Evolutionary conservation across 139 green algal species (phyloP), one percentile per base, ranked within the genome.

Genomic region (Asterochloris erici): DNA sequence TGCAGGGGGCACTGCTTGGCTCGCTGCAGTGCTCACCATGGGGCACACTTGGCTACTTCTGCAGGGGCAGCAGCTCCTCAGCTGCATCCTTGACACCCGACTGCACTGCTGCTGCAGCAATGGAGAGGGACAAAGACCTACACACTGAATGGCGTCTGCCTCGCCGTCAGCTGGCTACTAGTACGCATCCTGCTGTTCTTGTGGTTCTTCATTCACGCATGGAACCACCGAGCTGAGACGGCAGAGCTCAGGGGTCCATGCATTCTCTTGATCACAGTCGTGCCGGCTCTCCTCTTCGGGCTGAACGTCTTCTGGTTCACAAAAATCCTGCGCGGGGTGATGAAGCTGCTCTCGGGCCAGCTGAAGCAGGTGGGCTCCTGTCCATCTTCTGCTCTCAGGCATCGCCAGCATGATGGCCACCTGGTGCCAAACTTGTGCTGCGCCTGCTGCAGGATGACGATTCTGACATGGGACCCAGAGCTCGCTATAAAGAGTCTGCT

Each of bases 281-380:
- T 89, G 61, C 86, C 86, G 0, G 61, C 76, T 21, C 63, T 85
- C 26, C 78, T 89, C 9, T 86, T 84, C 17, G 23, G 29, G 11
- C 68, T 89, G 12, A 89, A 89, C 64, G 17, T 84, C 16, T 84
- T 88, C 47, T 88, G 85, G 85, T 88, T 88, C 24, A 28, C 14
- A 61, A 88, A 88, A 63, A 88, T 88, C 26, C 16, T 84, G 6
- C 74, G 47, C 10, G 85, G 85, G 9, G 77, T 84, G 0, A 11
- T 81, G 15, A 87, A 87, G 79, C 73, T 87, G 15, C 21, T 87
- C 14, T 16, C 23, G 11, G 77, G 77, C 11, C 83, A 80, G 47
- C 68, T 83, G 14, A 23, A 73, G 6, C 76, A 83, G 79, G 79
- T 83, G 62, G 14, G 28, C 38, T 54, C 2, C 38, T 54, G 38